These are phyloP conservation scores for Paracoccidioides brasiliensis DNA, from an alignment of 2,329 filamentous ascomycete species.

Conservation along the genomic window DNA sequence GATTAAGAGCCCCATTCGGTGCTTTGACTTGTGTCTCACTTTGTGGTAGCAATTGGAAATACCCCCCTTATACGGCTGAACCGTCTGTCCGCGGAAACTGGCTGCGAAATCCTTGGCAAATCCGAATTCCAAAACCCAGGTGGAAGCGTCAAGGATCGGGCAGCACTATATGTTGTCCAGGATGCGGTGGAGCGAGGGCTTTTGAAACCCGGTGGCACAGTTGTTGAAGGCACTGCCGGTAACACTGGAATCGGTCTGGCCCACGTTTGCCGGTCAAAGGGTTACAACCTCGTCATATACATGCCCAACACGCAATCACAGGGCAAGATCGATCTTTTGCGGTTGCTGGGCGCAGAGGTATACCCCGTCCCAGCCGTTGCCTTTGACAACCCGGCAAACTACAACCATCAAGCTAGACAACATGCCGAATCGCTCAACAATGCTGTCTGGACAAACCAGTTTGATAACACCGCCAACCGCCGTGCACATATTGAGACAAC, in stretches of 20 bases:
- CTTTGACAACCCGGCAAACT: slow-evolving; percentile 90
- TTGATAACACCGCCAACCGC: slow-evolving; percentile 91
- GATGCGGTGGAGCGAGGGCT: slow-evolving; percentile 84
- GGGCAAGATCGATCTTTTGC: slow-evolving; percentile 88
- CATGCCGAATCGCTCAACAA: slow-evolving; percentile 80
- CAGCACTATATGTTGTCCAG: slow-evolving; percentile 83
- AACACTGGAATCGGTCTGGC: slow-evolving; percentile 97
- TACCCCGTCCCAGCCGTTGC: slow-evolving; percentile 91
- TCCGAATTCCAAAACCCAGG: slow-evolving; percentile 98
- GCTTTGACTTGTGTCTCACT: neutral
- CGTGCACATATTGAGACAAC: slow-evolving; percentile 94
- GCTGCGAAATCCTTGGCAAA: slow-evolving; percentile 89
- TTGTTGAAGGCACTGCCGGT: slow-evolving; percentile 91
- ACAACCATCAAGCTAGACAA: slow-evolving; percentile 87
- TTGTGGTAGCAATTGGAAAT: slow-evolving; percentile 72
- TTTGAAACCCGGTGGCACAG: slow-evolving; percentile 73
- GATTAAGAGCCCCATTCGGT: neutral
- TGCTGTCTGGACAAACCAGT: slow-evolving; percentile 98
- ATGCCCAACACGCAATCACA: slow-evolving; percentile 99
- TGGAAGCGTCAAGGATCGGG: slow-evolving; percentile 90
- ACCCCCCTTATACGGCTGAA: slow-evolving; percentile 88
- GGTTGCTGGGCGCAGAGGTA: slow-evolving; percentile 85
- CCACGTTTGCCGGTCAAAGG: slow-evolving; percentile 83
- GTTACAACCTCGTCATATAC: slow-evolving; percentile 95
- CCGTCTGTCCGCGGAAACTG: slow-evolving; percentile 74